A percentile compares a stretch with the other conserved stretches of the same genome.
Conservation (phyloP, 768 basidiomycete species). For the Asterophora parasitica region DNA sequence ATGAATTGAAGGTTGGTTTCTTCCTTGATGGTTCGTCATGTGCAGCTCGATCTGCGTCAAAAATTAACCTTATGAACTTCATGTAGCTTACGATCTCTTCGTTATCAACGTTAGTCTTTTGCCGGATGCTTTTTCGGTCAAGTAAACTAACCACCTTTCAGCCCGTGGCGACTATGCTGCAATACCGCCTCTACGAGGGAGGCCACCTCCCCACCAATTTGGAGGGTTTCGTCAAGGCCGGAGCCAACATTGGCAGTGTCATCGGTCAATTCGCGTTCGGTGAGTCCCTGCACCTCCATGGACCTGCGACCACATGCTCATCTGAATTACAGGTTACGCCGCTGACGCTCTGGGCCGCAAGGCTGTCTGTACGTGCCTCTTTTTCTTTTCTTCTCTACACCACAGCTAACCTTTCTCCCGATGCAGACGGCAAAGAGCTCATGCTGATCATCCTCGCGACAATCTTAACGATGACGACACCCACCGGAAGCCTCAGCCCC, state of each 20-base stretch:
- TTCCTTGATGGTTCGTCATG: slow-evolving; percentile 57
- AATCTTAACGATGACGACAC: slow-evolving; percentile 61
- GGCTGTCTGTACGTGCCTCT: slow-evolving; percentile 44
- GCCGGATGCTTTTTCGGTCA: background rate
- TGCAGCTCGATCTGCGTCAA: background rate
- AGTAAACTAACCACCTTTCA: slow-evolving; percentile 17
- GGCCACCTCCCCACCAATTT: slow-evolving; percentile 45
- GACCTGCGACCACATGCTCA: background rate
- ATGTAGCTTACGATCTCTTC: slow-evolving; percentile 62
- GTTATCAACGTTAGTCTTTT: slow-evolving; percentile 53
- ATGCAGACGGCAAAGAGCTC: slow-evolving; percentile 67
- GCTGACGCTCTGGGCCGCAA: slow-evolving; percentile 69
- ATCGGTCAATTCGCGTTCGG: slow-evolving; percentile 66
- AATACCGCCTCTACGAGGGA: slow-evolving; percentile 58
- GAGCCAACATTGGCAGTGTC: slow-evolving; percentile 69
- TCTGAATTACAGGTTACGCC: slow-evolving; percentile 42
- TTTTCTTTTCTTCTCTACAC: background rate
- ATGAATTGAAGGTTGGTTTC: slow-evolving; percentile 50
- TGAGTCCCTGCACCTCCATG: slow-evolving; percentile 14
- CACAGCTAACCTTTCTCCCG: slow-evolving; percentile 1
- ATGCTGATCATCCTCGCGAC: slow-evolving; percentile 79
- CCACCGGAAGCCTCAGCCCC: slow-evolving; percentile 56
- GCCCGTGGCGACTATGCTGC: slow-evolving; percentile 66
- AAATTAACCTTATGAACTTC: background rate
- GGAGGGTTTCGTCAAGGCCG: slow-evolving; percentile 58